Conservation (phyloP, 441 rosid species). For the Mallotus japonicus region DNA sequence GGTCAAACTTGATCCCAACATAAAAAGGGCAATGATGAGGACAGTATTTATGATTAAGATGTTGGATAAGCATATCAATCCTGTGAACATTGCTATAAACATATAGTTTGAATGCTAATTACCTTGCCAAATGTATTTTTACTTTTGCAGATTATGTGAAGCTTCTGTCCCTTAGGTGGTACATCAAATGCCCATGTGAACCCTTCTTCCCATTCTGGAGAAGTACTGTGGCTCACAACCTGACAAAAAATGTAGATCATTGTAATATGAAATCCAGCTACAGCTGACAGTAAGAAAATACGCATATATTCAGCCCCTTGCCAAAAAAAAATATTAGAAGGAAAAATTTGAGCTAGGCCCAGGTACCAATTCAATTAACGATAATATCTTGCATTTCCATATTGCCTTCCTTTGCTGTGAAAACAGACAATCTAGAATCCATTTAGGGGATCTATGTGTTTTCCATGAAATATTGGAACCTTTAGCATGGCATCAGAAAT, state of each 20-base stretch:
- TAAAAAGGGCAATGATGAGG: not conserved
- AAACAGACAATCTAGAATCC: not conserved
- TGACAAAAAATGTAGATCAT: conserved; percentile 24
- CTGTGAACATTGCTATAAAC: not conserved
- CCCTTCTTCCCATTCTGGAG: conserved; percentile 90
- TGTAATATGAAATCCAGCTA: conserved; percentile 4
- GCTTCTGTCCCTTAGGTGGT: conserved; percentile 94
- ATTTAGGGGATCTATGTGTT: not conserved
- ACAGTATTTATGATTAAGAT: not conserved
- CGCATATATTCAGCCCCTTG: not conserved
- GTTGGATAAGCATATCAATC: conserved; percentile 3
- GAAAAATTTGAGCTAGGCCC: too few species aligned
- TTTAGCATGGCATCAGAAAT: not conserved
- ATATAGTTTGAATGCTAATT: conserved; percentile 18
- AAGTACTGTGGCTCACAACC: conserved; percentile 68
- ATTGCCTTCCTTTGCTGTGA: not conserved
- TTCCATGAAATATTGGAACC: not conserved
- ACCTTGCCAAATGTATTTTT: conserved; percentile 93
- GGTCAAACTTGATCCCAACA: too few species aligned
- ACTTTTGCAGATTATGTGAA: conserved; percentile 90
- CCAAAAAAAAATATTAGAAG: too few species aligned
- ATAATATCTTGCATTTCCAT: not conserved
- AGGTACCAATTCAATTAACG: not conserved
- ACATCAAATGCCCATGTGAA: conserved; percentile 92
- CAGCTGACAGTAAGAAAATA: not conserved